Base-by-base conservation (phyloP, 495 filamentous ascomycete genomes). In the Penicillium roqueforti region DNA sequence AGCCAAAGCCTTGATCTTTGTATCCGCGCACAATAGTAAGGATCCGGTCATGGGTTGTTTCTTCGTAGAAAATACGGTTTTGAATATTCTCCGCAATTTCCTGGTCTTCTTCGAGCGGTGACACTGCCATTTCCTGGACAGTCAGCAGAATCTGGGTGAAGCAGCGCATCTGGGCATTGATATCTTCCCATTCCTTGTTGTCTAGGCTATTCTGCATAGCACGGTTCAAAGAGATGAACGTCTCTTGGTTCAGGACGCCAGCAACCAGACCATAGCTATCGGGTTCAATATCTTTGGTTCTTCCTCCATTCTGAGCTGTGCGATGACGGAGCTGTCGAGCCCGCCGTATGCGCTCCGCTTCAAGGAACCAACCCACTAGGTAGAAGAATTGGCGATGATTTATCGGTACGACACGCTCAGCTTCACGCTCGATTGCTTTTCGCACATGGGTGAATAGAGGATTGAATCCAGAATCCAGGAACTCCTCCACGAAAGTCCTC, bases 81-180 rank as follows among this genome's bases (percentile, higher is more conserved):
- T 95, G 86, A 36, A 95, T 96, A 57, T 98, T 99, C 61, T 99
- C 92, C 4, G 95, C 95, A 60, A 99, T 97, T 55, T 97, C 95
- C 68, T 95, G 89, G 60, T 99, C 90, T 9, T 97, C 95, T 56
- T 97, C 92, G 22, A 89, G 77, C 0, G 82, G 81, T 0, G 89
- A 92, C 36, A 86, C 81, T 3, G 84, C 76, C 95, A 99, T 99
- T 54, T 95, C 90, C 63, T 97, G 92, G 3, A 97, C 86, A 0
- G 92, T 96, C 37, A 96, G 76, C n/a, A 98, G 76, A 43, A 86
- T 75, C 45, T 82, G 76, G 3, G 78, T 80, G 65, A 96, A 95
- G 62, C 90, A 96, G 42, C 88, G 85, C 87, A 97, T 96, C 37
- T 86, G 85, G 4, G 92, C 84, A 47, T 91, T 89, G 16, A 97